Base-by-base conservation (phyloP, 1,284 basidiomycete species). In the Boletus smithii region DNA sequence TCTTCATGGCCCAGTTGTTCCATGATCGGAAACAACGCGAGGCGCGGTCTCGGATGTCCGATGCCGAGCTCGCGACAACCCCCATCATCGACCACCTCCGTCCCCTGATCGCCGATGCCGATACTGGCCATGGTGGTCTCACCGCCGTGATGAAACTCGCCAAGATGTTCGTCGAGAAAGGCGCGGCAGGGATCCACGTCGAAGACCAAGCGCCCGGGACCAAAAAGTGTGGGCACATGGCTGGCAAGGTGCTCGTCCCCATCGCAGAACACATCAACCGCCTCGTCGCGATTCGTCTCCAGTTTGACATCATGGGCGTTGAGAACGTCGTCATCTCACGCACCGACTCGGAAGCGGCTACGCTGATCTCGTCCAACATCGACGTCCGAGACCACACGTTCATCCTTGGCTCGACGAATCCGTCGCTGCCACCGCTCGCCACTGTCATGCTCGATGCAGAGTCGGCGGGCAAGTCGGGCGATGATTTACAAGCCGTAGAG, bases 371-470 rank as follows among this genome's bases (percentile, higher is more conserved):
- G 43, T 87, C 91, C 61, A 98, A 98, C 73, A 92, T 99, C 54
- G 97, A 99, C 70, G 84, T 88, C 60, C 88, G 95, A 32, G 95
- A 99, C 74, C 95, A 99, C 63, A 72, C 92, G 26, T 99, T 97
- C 77, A 95, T 99, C 66, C 83, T 98, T 29, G 95, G 95, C 36
- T 82, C 81, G 47, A 95, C 94, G 40, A 95, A 97, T 69, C 67
- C 88, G 14, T 68, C 66, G 27, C 61, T 81, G 22, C 73, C 74
- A 17, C 81, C 92, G 14, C 77, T 98, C 46, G 90, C 88, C 53
- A 75, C 75, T 27, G 80, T 90, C 56, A 94, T 98, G 88, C 78
- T 76, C 51, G 80, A 86, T 47, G 95, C 93, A 13, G 92, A 97
- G 72, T 69, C 73, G 20, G 72, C 80, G 31, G 94, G 95, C 42